Evolutionary conservation across 306 rosid species (phyloP).

Genomic region (Vigna radiata): DNA sequence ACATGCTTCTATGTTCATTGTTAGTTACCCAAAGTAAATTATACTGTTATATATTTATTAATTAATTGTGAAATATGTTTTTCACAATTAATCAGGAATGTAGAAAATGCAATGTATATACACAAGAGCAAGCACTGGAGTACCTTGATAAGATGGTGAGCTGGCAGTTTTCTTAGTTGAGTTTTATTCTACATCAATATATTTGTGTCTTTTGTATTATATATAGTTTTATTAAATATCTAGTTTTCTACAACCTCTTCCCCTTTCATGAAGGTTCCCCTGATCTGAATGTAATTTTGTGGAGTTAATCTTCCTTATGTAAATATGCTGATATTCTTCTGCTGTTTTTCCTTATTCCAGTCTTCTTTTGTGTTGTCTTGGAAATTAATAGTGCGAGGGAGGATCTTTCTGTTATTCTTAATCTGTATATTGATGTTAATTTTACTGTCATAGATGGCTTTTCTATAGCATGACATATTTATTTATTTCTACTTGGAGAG

Average conservation of each 20-base stretch:
- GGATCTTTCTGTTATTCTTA: neutral
- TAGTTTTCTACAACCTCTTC: neutral
- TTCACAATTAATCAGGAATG: slow-evolving; percentile 74
- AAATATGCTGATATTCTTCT: neutral
- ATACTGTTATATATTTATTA: slow-evolving; percentile 26
- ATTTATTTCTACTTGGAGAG: too few relatives aligned
- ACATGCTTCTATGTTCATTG: slow-evolving; percentile 21
- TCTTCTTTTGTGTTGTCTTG: neutral
- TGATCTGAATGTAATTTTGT: neutral
- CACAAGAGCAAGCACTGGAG: slow-evolving; percentile 75
- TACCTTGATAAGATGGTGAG: slow-evolving; percentile 57
- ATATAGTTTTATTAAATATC: neutral
- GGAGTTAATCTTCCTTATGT: neutral
- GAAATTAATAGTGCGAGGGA: slow-evolving; percentile 25
- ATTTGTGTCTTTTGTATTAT: neutral
- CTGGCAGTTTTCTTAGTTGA: neutral
- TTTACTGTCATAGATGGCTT: too few relatives aligned
- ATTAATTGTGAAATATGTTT: slow-evolving; percentile 38
- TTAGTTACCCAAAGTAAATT: neutral
- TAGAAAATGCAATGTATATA: slow-evolving; percentile 61
- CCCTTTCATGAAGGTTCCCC: neutral
- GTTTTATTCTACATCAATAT: neutral
- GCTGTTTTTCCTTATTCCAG: neutral
- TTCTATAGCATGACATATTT: too few relatives aligned
- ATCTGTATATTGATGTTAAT: neutral